Percentiles rank a stretch among this genome's conserved stretches.
Conservation (phyloP, 1,284 basidiomycete genomes). For the Trametes sp. region DNA sequence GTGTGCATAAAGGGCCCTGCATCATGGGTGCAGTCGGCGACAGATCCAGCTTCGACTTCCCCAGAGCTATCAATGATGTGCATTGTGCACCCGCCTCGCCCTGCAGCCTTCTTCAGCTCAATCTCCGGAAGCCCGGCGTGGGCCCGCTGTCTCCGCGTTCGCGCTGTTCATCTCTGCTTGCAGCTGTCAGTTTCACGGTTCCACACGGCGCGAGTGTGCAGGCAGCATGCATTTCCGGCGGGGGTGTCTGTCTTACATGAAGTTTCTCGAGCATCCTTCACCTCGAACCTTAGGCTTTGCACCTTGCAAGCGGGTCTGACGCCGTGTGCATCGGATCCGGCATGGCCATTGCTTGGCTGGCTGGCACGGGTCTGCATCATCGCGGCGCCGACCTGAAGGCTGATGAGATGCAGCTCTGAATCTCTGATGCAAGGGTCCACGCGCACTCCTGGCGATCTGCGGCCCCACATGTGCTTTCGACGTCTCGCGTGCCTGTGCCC, state of each 20-base stretch:
- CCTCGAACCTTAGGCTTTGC: no score
- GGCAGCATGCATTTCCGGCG: no score
- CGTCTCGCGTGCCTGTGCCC: conserved; percentile 18
- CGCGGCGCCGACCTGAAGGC: conserved; percentile 2
- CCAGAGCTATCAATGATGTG: conserved; percentile 16
- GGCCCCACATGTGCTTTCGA: conserved; percentile 1
- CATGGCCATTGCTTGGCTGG: not conserved
- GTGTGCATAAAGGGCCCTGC: not conserved
- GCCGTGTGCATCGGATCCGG: not conserved
- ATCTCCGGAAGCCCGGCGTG: conserved; percentile 6
- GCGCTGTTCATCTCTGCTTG: not conserved
- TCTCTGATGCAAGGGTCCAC: conserved; percentile 14
- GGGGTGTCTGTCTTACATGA: no score
- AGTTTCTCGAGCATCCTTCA: not conserved
- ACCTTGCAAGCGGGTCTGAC: not conserved
- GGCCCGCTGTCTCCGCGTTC: not conserved
- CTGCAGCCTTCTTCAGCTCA: not conserved
- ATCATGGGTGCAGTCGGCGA: conserved; percentile 2
- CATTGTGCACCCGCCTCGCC: no score
- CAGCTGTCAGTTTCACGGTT: no score
- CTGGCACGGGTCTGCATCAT: not conserved
- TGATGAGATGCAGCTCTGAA: no score
- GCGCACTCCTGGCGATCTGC: no score
- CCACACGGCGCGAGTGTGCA: no score
- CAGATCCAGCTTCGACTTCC: conserved; percentile 17